Base-by-base conservation (phyloP, 306 rosid species). In the Vigna angularis region DNA sequence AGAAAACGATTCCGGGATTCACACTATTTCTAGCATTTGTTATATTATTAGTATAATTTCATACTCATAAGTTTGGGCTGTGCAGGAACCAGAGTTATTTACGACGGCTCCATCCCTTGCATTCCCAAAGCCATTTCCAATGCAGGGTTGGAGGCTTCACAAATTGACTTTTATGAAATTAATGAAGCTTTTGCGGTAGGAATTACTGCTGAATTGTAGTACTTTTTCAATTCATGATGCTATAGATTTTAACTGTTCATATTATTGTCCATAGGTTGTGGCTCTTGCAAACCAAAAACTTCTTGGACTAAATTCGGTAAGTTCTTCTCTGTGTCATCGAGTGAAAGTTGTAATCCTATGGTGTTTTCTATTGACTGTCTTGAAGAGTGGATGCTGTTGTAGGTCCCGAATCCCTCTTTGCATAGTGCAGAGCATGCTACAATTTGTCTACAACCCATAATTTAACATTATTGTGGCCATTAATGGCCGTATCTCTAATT, bases 111-210 rank as follows among this genome's bases (percentile, higher is more conserved):
- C 99, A 4, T 87, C 99, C 57, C 90, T 96, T 62, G 99, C 65
- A 89, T 96, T 81, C 99, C 99, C 36, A 96, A 93, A 89, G 98
- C 99, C 64, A 81, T 96, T 75, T 82, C 91, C 79, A 77, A 88
- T 69, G 97, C 99, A 48, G 92, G 98, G 76, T 90, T 96, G 89
- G 94, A 88, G 75, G 81, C 86, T 71, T 90, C 92, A 49, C 83
- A 93, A 83, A 83, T 96, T 79, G 97, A 96, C 73, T 90, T 88
- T 77, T 96, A 96, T 59, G 98, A 96, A 85, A 93, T 96, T 42
- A 96, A 96, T 48, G 99, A 96, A 91, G 99, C 99, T 66, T 96
- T 96, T 28, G 83, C 99, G 74, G 99, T 94, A 91, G 82, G 90
- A 49, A 83, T 72, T 73, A 24, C 12, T 53, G 30, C 59, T 67